Conservation (phyloP, 1,139 yeast genomes). For the Cylindricascospora bacillispora region DNA sequence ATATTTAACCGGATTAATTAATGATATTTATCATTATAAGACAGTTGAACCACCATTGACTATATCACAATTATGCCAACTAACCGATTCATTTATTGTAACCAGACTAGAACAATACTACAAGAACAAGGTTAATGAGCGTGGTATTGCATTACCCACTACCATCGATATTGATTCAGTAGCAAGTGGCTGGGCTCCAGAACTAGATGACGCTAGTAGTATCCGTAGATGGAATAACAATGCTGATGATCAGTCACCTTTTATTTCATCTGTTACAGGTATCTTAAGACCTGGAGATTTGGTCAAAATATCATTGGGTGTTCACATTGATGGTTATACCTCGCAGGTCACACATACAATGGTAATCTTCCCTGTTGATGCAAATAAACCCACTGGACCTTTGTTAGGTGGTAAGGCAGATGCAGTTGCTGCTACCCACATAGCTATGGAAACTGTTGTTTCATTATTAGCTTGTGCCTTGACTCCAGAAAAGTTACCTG, state of each 20-base stretch:
- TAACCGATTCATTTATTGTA: constrained; percentile 64
- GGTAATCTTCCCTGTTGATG: constrained; percentile 58
- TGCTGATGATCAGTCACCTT: constrained; percentile 10
- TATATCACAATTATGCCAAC: constrained; percentile 66
- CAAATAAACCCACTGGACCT: constrained; percentile 52
- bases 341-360: constrained; percentile 76
- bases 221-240: constrained; percentile 20
- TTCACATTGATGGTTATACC: constrained; percentile 91
- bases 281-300: constrained; percentile 66
- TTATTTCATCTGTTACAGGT: constrained; percentile 27
- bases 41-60: constrained; percentile 34
- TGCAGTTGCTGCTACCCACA: constrained; percentile 76
- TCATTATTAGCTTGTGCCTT: constrained; percentile 62
- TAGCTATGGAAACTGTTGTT: constrained; percentile 75
- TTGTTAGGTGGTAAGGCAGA: constrained; percentile 78
- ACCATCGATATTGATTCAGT: constrained; percentile 75
- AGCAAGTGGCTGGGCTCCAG: constrained; percentile 75
- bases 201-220: constrained; percentile 46
- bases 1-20: constrained; percentile 53
- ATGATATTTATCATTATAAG: constrained; percentile 48
- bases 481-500: constrained; percentile 62
- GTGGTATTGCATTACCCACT: constrained; percentile 89
- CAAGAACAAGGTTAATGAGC: constrained; percentile 50
- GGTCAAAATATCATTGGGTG: constrained; percentile 72
- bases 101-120: constrained; percentile 43